A percentile compares a stretch with the other conserved stretches of the same genome.
Evolutionary conservation across 306 rosid genomes (phyloP).

Genomic region (Quercus bicolor): DNA sequence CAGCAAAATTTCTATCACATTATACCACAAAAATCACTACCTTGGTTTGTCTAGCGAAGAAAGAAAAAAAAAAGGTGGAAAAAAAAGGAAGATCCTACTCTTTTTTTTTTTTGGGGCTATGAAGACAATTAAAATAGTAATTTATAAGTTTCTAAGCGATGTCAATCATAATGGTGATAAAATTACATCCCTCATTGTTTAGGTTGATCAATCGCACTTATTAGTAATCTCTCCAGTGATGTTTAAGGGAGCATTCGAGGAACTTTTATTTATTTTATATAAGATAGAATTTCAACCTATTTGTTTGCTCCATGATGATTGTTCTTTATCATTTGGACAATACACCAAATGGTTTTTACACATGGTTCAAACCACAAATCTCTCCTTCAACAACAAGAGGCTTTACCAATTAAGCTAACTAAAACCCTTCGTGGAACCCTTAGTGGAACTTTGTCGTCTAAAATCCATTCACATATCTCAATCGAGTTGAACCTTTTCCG

Average conservation of each 20-base stretch:
- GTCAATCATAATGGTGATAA: background rate
- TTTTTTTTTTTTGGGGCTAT: too few relatives aligned
- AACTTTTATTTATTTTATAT: background rate
- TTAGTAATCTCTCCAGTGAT: background rate
- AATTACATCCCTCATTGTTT: background rate
- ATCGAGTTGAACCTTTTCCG: background rate
- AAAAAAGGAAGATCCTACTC: background rate
- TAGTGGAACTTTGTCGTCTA: background rate
- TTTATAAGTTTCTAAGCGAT: background rate
- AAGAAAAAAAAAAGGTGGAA: background rate
- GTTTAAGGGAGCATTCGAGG: background rate
- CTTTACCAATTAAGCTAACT: too few relatives aligned
- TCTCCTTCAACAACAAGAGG: too few relatives aligned
- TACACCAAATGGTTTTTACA: too few relatives aligned
- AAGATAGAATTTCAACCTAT: too few relatives aligned
- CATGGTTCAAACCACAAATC: too few relatives aligned
- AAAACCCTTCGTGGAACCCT: too few relatives aligned
- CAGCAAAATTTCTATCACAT: background rate
- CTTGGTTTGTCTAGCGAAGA: background rate
- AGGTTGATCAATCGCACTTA: background rate
- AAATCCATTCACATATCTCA: background rate
- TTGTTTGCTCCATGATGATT: too few relatives aligned
- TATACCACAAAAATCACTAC: background rate
- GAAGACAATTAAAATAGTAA: too few relatives aligned
- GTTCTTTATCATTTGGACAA: too few relatives aligned